Evolutionary conservation across 345 rosid genomes (phyloP), one percentile per base, ranked within the genome.

Genomic region (Mallotus nudiflorus): DNA sequence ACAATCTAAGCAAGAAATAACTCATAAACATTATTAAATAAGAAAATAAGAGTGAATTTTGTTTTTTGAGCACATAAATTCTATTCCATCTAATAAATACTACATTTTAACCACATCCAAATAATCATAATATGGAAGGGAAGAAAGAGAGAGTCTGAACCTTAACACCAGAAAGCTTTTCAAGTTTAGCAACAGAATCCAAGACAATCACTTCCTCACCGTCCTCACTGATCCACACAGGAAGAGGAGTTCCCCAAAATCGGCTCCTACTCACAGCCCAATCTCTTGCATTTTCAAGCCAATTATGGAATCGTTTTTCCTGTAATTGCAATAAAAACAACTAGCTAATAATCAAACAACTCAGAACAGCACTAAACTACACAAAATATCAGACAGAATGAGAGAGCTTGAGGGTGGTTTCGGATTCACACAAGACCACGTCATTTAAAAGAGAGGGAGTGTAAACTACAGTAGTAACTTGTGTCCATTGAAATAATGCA

Each of bases 211-310:
- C 54, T 86, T 95, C 98, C 74, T 84, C 83, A 27, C 86, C 94
- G 76, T 95, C 99, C 75, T 86, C 94, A 74, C 97, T 92, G 20
- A 81, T 83, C 99, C 99, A 95, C 31, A 95, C 57, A 13, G 99
- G 99, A 68, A 95, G 91, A 74, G 99, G 99, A 61, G 99, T 95
- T 49, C 99, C 99, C 99, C 98, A 95, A 79, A 92, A 95, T 70
- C 99, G 82, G 83, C 97, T 95, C 73, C 99, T 81, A 81, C 99
- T 95, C 31, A 95, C 78, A 28, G 98, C 99, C 99, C 99, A 95
- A 82, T 95, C 99, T 77, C 98, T 82, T 53, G 98, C 99, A 86
- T 92, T 95, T 77, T 95, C 98, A 67, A 95, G 87, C 99, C 99
- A 95, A 84, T 95, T 95, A 77, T 95, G 98, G 77, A 95, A 95